These are phyloP conservation scores for Phalaenopsis equestris DNA, from an alignment of 106 monocot genomes.

Conservation along the genomic window DNA sequence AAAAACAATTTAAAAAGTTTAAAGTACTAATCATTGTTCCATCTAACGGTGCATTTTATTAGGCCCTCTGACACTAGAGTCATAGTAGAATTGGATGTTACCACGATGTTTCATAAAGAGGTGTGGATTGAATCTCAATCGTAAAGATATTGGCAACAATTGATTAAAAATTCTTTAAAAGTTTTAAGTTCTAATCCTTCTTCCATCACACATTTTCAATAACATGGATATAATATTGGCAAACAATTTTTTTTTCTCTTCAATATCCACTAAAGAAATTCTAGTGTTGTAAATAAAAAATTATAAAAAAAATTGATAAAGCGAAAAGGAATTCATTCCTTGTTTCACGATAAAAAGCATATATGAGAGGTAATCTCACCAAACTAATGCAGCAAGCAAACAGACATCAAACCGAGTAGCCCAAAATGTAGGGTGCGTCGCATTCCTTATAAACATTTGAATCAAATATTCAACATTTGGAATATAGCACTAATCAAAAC, in stretches of 20 bases:
- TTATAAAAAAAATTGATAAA: not conserved
- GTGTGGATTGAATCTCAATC: too few relatives aligned
- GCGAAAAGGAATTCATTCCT: not conserved
- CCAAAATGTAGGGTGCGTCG: not conserved
- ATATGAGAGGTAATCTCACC: not conserved
- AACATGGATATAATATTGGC: not conserved
- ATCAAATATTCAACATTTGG: not conserved
- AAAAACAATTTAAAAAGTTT: too few relatives aligned
- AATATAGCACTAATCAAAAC: not conserved
- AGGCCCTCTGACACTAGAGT: too few relatives aligned
- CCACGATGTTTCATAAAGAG: too few relatives aligned
- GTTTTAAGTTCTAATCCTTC: not conserved
- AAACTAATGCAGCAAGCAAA: not conserved
- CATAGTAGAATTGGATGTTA: too few relatives aligned
- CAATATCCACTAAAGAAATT: not conserved
- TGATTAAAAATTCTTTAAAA: not conserved
- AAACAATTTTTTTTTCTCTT: not conserved
- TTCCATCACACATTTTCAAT: not conserved
- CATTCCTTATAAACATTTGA: not conserved
- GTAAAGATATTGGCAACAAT: too few relatives aligned
- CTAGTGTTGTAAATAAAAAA: not conserved
- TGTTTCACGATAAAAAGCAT: not conserved
- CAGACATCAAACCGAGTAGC: not conserved
- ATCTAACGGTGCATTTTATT: too few relatives aligned
- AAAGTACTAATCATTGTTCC: too few relatives aligned